Conservation (phyloP, 169 alveolate genomes). For the Theileria annulata region DNA sequence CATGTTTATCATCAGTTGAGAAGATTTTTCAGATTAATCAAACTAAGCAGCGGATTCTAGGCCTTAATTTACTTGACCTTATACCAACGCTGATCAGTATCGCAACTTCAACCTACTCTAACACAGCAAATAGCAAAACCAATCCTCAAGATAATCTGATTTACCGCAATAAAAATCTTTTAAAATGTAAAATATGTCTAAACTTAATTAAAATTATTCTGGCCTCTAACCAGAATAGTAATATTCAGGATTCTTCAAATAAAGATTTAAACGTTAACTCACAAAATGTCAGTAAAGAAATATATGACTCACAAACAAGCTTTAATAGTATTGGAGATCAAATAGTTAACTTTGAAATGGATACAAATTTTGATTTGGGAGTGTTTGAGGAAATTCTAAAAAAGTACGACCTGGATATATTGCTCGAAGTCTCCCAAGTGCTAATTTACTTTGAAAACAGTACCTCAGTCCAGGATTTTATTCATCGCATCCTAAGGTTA, state of each 20-base stretch:
- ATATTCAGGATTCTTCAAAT: neutral
- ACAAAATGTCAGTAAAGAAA: constrained; percentile 18
- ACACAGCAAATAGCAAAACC: neutral
- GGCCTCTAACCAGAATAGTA: constrained; percentile 17
- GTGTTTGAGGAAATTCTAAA: constrained; percentile 21
- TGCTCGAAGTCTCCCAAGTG: constrained; percentile 54
- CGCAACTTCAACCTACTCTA: constrained; percentile 44
- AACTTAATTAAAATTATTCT: constrained; percentile 39
- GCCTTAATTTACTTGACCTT: constrained; percentile 22
- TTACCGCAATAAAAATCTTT: constrained; percentile 12
- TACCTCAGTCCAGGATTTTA: constrained; percentile 20
- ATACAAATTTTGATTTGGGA: constrained; percentile 36
- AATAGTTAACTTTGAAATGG: constrained; percentile 5
- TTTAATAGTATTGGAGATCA: neutral
- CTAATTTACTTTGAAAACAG: constrained; percentile 24
- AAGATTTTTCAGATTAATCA: constrained; percentile 62
- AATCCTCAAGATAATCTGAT: neutral
- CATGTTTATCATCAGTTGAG: constrained; percentile 54
- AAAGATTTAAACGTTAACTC: neutral
- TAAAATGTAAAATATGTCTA: constrained; percentile 29
- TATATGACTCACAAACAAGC: neutral
- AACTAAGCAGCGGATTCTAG: constrained; percentile 28
- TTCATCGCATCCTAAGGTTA: constrained; percentile 16
- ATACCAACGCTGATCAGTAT: constrained; percentile 47
- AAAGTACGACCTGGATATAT: constrained; percentile 22